phyloP scores from a whole-genome alignment of 2,329 filamentous ascomycete genomes.

The Botryotinia convoluta region DNA sequence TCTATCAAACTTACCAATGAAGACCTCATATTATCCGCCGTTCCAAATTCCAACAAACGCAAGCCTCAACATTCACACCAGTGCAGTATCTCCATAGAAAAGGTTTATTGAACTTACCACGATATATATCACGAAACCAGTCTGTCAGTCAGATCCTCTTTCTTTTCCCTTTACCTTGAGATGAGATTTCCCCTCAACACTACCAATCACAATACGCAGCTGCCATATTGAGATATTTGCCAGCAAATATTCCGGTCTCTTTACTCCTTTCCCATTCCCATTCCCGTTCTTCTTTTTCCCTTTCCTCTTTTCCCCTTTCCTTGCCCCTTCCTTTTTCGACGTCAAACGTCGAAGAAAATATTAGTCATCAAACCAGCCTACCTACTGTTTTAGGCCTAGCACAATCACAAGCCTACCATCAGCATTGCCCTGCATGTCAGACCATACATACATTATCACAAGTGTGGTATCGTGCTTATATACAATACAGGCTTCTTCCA shows the following conservation, averaged over 20 bases:
- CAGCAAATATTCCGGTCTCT: neutral
- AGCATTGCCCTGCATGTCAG: neutral
- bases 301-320: no score
- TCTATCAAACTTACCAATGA: neutral
- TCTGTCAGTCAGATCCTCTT: no score
- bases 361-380: neutral
- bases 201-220: neutral
- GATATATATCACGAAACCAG: neutral
- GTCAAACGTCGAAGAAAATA: no score
- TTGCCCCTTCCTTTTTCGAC: neutral
- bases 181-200: neutral
- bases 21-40: neutral
- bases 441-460: no score
- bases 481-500: no score
- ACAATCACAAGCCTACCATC: neutral
- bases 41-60: neutral
- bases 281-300: no score
- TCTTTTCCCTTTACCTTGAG: neutral
- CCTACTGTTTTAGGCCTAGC: neutral
- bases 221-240: no score
- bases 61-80: neutral
- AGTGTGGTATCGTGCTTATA: no score
- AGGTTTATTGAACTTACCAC: neutral
- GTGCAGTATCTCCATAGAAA: neutral
- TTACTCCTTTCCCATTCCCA: neutral